Percentiles rank a stretch among this genome's conserved stretches.
phyloP scores from a whole-genome alignment of 1,139 yeast species.

The Yamadazyma conglobata region DNA sequence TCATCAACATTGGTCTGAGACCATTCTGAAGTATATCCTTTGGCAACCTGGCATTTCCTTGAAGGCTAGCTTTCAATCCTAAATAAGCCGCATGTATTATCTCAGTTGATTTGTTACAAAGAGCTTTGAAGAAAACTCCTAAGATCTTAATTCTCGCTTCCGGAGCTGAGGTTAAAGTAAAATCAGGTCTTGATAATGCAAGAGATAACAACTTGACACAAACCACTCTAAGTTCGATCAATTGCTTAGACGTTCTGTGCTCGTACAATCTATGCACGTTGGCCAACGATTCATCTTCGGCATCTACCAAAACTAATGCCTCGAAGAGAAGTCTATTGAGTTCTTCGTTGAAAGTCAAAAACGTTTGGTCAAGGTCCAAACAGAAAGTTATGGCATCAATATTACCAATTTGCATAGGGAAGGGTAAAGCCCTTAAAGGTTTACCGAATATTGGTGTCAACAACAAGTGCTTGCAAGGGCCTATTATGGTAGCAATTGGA shows the following conservation, averaged over 20 bases:
- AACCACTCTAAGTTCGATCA: conserved; percentile 81
- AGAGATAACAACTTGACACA: conserved; percentile 81
- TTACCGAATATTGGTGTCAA: conserved; percentile 94
- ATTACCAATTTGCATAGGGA: conserved; percentile 98
- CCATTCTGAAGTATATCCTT: conserved; percentile 92
- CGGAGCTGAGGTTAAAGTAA: conserved; percentile 72
- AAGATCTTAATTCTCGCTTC: conserved; percentile 81
- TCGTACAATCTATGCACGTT: conserved; percentile 84
- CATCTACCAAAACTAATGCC: conserved; percentile 92
- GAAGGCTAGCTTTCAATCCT: conserved; percentile 79
- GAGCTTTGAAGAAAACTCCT: conserved; percentile 91
- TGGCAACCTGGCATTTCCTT: conserved; percentile 86
- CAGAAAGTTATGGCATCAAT: conserved; percentile 95
- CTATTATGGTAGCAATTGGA: conserved; percentile 70
- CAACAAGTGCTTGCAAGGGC: conserved; percentile 77
- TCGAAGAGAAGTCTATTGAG: conserved; percentile 79
- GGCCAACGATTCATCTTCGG: conserved; percentile 93
- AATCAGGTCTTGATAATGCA: conserved; percentile 80
- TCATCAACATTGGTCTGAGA: conserved; percentile 90
- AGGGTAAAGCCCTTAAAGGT: conserved; percentile 93
- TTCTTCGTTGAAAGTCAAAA: conserved; percentile 85
- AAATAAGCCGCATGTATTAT: conserved; percentile 92
- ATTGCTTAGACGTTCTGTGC: conserved; percentile 81
- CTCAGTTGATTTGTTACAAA: conserved; percentile 80
- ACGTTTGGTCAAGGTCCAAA: conserved; percentile 73